phyloP scores from a whole-genome alignment of 768 basidiomycete species.

The Albatrellus ellisii region DNA sequence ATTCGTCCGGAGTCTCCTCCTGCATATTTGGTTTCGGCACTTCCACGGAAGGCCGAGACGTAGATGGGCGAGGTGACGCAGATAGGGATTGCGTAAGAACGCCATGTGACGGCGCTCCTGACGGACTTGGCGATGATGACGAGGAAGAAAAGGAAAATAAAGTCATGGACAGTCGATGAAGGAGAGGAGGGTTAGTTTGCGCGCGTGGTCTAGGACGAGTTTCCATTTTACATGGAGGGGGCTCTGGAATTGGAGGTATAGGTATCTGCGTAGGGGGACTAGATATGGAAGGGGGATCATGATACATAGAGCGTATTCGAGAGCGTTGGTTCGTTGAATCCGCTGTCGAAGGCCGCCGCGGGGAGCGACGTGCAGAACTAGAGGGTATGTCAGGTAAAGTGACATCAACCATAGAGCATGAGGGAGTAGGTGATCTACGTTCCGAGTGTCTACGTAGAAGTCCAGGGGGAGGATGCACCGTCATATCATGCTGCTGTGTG shows the following conservation, averaged over 20 bases:
- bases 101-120: conserved; percentile 10
- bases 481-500: conserved; percentile 18
- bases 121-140: conserved; percentile 17
- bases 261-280: conserved; percentile 1
- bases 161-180: conserved; percentile 59
- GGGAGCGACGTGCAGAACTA: not conserved
- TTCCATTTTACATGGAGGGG: conserved; percentile 18
- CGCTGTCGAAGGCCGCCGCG: conserved; percentile 29
- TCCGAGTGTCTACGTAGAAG: conserved; percentile 4
- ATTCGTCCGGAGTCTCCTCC: conserved; percentile 59
- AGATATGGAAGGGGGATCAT: not conserved
- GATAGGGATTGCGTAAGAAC: conserved; percentile 15
- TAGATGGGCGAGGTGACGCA: conserved; percentile 32
- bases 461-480: conserved; percentile 11
- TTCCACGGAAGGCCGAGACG: conserved; percentile 29
- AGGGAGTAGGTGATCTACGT: not conserved
- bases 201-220: conserved; percentile 32
- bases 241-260: conserved; percentile 10
- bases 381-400: not conserved
- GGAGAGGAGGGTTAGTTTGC: conserved; percentile 53
- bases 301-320: conserved; percentile 20
- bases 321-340: conserved; percentile 22
- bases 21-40: conserved; percentile 37
- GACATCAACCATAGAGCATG: not conserved
- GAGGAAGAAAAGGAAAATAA: conserved; percentile 39